Evolutionary conservation across 371 early-diverging fungal species (phyloP), one percentile per base, ranked within the genome.

Genomic region (Mucor piriformis): DNA sequence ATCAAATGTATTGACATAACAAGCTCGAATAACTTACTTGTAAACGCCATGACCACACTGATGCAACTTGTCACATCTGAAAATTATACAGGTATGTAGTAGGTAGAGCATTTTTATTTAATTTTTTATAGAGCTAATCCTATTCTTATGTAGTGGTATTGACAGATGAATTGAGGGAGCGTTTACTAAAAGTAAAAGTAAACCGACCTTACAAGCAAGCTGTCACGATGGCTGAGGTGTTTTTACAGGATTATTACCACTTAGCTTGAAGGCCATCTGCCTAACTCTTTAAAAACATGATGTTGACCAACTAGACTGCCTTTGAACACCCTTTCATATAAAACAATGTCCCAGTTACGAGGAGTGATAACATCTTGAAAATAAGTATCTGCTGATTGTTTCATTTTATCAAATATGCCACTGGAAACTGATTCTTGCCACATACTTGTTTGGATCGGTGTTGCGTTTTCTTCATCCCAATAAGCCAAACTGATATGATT

Each of bases 401-500:
- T 44, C 46, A 71, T 59, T 15, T 32, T 18, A 20, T 66, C 59
- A n/a, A 71, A 60, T 24, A 69, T 13, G 8, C 27, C 33, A 32
- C 61, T 34, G 1, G 57, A 15, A 21, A 59, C 18, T 40, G 37
- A 4, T 24, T 29, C 13, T 15, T 24, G 3, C 61, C 54, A 61
- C 16, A 29, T 16, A 12, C 32, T 7, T 18, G 51, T 33, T 32
- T 70, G 43, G 2, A 60, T 54, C 0, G 34, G n/a, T 20, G 63
- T 58, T 3, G 67, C 76, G 23, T 61, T n/a, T 21, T 69, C 67
- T 33, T 77, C 77, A 54, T 77, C 72, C 71, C 72, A 73, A 40
- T 77, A 77, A 1, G 74, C 77, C 5, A 77, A 46, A 23, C 74
- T 77, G 33, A 77, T 69, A 33, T 77, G 77, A 29, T 77, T 65